phyloP scores from a whole-genome alignment of 805 yeast genomes.

The Spencermartinsiella europaea region DNA sequence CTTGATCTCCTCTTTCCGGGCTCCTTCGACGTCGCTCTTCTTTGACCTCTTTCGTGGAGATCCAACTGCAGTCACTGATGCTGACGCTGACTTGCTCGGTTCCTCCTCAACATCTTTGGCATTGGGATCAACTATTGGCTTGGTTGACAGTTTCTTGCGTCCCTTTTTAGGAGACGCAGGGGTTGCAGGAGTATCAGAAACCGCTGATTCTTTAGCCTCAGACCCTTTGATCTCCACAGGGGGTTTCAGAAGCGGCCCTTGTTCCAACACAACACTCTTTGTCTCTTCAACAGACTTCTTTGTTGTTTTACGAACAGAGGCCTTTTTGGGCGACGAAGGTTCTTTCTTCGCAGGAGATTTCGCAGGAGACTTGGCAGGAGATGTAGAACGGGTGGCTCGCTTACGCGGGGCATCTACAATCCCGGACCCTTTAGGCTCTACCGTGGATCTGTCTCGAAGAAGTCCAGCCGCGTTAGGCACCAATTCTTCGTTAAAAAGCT shows the following conservation, averaged over 20 bases:
- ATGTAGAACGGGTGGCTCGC: slow-evolving; percentile 14
- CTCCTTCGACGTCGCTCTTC: neutral
- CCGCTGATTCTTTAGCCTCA: slow-evolving; percentile 13
- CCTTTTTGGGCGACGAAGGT: neutral
- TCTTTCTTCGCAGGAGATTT: slow-evolving; percentile 6
- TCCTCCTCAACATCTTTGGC: slow-evolving; percentile 2
- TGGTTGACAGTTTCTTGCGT: slow-evolving; percentile 13
- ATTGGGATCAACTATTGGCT: slow-evolving; percentile 11
- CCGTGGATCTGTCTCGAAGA: slow-evolving; percentile 29
- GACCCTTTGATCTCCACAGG: neutral
- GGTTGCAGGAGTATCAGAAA: slow-evolving; percentile 1
- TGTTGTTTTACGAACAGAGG: slow-evolving; percentile 1
- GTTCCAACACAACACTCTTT: slow-evolving; percentile 8
- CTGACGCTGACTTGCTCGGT: neutral
- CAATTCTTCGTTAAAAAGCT: slow-evolving; percentile 53
- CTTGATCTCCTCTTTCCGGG: neutral
- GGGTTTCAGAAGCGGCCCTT: neutral
- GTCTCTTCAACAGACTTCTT: slow-evolving; percentile 9
- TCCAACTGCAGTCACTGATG: slow-evolving; percentile 11
- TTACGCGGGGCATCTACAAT: slow-evolving; percentile 36
- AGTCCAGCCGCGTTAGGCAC: slow-evolving; percentile 43
- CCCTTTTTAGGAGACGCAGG: slow-evolving; percentile 16
- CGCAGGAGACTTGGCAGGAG: slow-evolving; percentile 13
- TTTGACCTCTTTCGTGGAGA: slow-evolving; percentile 7
- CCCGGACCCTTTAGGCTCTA: slow-evolving; percentile 34